Conservation (phyloP, 176 grass and related monocot species). For the Thalia dealbata region DNA sequence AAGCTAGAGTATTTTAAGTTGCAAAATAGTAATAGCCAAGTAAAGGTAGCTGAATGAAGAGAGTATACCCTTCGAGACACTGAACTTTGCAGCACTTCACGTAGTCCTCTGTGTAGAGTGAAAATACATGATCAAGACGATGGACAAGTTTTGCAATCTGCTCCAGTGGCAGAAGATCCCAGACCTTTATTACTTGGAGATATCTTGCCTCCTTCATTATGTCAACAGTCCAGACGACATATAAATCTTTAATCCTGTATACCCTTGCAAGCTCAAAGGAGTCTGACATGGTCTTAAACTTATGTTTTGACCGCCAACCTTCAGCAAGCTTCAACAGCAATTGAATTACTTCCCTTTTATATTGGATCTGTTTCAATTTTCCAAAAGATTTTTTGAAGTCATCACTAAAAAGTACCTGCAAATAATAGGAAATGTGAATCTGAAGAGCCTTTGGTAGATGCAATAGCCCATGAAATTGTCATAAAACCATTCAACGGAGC, state of each 20-base stretch:
- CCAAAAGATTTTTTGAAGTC: constrained; percentile 64
- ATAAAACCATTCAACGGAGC: not conserved
- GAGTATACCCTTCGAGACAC: constrained; percentile 34
- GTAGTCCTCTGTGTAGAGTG: constrained; percentile 66
- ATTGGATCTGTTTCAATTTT: constrained; percentile 38
- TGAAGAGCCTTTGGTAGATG: not conserved
- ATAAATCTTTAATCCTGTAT: constrained; percentile 32
- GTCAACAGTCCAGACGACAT: constrained; percentile 74
- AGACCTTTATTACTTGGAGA: constrained; percentile 64
- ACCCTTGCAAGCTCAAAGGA: constrained; percentile 39
- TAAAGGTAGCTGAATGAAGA: not conserved
- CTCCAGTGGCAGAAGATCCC: constrained; percentile 44
- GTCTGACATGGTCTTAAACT: constrained; percentile 14
- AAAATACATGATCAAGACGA: constrained; percentile 57
- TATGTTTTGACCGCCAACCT: constrained; percentile 47
- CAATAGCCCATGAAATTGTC: not conserved
- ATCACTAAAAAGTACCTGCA: constrained; percentile 65
- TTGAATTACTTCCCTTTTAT: constrained; percentile 40
- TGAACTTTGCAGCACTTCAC: constrained; percentile 42
- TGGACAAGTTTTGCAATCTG: constrained; percentile 38
- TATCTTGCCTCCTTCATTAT: constrained; percentile 46
- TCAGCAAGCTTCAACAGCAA: constrained; percentile 51
- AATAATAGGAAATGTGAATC: constrained; percentile 7
- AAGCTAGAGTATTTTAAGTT: not conserved
- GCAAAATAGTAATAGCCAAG: not conserved